Evolutionary conservation across 371 early-diverging fungal species (phyloP).

Genomic region (Mucor mucedo): DNA sequence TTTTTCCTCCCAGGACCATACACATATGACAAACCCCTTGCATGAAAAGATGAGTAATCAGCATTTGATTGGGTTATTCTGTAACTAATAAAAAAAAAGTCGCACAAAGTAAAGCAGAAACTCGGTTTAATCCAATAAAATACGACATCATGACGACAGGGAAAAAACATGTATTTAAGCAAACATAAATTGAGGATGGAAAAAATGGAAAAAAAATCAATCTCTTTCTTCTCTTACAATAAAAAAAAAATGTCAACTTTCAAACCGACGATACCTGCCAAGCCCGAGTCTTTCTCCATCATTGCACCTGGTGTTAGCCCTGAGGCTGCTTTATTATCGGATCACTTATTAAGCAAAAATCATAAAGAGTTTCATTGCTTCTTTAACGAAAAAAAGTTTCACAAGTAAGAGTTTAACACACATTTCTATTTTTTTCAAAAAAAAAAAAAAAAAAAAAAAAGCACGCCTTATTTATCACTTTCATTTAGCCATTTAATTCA

Average conservation of each 20-base stretch:
- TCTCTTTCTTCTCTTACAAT: not conserved
- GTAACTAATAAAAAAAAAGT: not conserved
- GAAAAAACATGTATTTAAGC: not conserved
- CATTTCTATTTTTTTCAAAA: not conserved
- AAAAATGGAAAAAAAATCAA: too few relatives aligned
- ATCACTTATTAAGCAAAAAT: constrained; percentile 42
- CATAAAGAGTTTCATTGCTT: constrained; percentile 46
- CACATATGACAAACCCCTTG: too few relatives aligned
- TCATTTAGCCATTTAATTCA: constrained; percentile 54
- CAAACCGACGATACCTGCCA: constrained; percentile 10
- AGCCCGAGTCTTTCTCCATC: constrained; percentile 29
- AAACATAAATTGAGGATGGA: too few relatives aligned
- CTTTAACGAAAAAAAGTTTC: constrained; percentile 50
- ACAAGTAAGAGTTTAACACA: constrained; percentile 37
- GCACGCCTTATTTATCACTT: not conserved
- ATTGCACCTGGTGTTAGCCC: constrained; percentile 47
- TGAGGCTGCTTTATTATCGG: constrained; percentile 31
- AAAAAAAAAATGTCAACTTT: constrained; percentile 20
- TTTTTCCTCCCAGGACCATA: too few relatives aligned
- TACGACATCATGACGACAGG: not conserved
- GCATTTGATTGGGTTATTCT: not conserved
- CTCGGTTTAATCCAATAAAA: not conserved
- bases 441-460: too few relatives aligned
- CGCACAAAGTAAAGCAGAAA: not conserved
- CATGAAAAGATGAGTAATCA: constrained; percentile 1